Conservation (phyloP, 768 basidiomycete genomes). For the Agaricus subrufescens region DNA sequence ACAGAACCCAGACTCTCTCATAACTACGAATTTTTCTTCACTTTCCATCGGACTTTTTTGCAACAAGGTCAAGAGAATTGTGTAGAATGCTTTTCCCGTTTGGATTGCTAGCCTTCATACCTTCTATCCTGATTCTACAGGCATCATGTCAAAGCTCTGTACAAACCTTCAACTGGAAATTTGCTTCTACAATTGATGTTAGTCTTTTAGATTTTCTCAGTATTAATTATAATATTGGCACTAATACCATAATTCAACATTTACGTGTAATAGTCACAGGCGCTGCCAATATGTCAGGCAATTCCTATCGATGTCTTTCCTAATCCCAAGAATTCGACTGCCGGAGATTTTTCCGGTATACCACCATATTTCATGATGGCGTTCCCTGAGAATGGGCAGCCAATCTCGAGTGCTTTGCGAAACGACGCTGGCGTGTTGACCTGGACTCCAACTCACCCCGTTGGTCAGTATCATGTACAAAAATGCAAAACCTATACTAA, state of each 20-base stretch:
- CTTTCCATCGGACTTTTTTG: too few relatives aligned
- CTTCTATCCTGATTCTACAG: not conserved
- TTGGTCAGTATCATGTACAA: constrained; percentile 26
- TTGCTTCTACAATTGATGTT: constrained; percentile 18
- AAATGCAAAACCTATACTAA: not conserved
- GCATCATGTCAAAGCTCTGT: constrained; percentile 11
- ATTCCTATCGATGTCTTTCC: not conserved
- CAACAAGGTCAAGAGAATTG: too few relatives aligned
- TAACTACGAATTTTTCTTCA: too few relatives aligned
- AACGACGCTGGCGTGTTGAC: constrained; percentile 22
- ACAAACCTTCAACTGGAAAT: constrained; percentile 28
- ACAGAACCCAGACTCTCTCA: too few relatives aligned
- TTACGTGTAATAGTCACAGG: not conserved
- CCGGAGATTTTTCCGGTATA: constrained; percentile 13
- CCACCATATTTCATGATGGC: constrained; percentile 41
- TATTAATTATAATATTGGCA: too few relatives aligned
- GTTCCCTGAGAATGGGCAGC: constrained; percentile 29
- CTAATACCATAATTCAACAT: not conserved
- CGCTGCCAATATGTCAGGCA: constrained; percentile 4
- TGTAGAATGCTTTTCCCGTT: too few relatives aligned
- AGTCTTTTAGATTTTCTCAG: constrained; percentile 7
- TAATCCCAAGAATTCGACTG: not conserved
- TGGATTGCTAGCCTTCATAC: not conserved
- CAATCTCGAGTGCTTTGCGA: constrained; percentile 31
- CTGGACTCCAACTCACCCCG: constrained; percentile 34